Conservation (phyloP, 805 yeast species). For the Ogataea wickerhamii region DNA sequence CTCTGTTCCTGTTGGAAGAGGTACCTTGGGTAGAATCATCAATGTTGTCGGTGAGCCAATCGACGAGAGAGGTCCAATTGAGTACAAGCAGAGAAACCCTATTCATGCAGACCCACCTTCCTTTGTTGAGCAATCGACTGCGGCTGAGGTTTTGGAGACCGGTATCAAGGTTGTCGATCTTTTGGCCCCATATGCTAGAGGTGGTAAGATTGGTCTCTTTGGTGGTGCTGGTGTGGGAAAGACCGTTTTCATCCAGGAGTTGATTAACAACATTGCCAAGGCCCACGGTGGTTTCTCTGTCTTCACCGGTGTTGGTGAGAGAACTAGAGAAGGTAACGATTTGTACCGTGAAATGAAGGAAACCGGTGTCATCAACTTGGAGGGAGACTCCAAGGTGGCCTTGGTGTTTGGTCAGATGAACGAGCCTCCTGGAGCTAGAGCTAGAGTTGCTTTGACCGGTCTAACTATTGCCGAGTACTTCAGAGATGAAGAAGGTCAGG, state of each 20-base stretch:
- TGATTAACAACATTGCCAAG: constrained; percentile 99
- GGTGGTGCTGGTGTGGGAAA: constrained; percentile 99
- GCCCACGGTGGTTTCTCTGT: constrained; percentile 99
- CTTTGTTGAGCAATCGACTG: constrained; percentile 95
- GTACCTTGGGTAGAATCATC: constrained; percentile 96
- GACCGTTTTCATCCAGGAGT: constrained; percentile 99
- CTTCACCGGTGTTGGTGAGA: constrained; percentile 99
- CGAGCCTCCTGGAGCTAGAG: constrained; percentile 99
- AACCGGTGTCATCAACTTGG: constrained; percentile 99
- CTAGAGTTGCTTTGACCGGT: constrained; percentile 99
- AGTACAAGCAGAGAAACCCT: constrained; percentile 89
- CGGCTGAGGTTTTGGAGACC: constrained; percentile 97
- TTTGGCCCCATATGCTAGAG: constrained; percentile 99
- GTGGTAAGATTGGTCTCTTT: constrained; percentile 99
- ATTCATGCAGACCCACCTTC: constrained; percentile 98
- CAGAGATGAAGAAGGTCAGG: constrained; percentile 99
- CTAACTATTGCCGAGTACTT: constrained; percentile 99
- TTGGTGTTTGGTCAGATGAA: constrained; percentile 99
- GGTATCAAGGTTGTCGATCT: constrained; percentile 99
- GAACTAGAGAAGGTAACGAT: constrained; percentile 99
- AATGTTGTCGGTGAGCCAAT: constrained; percentile 99
- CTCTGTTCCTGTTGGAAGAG: constrained; percentile 99
- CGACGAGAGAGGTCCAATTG: constrained; percentile 99
- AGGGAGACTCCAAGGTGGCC: constrained; percentile 99
- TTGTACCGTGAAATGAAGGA: constrained; percentile 99